A percentile compares a stretch with the other conserved stretches of the same genome.
Conservation (phyloP, 2,329 filamentous ascomycete species). For the Mycosphaerella sp. region DNA sequence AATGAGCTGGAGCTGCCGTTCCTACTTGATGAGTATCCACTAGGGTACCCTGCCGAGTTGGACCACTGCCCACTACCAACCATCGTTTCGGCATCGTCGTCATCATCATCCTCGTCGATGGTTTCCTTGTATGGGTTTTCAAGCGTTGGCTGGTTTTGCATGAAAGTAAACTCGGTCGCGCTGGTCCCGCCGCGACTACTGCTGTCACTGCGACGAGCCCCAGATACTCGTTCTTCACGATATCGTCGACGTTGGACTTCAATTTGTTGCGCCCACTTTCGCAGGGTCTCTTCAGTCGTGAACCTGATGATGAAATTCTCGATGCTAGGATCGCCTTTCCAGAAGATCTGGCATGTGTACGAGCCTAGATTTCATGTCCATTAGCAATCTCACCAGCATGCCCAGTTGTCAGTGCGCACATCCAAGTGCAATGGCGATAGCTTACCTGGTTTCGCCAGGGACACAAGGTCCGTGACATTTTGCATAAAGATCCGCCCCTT, state of each 20-base stretch:
- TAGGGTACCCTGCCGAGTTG: constrained; percentile 8
- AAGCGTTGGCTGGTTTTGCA: constrained; percentile 60
- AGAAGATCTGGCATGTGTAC: constrained; percentile 95
- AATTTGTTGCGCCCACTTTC: constrained; percentile 79
- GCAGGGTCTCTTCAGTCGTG: constrained; percentile 83
- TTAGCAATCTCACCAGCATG: constrained; percentile 26
- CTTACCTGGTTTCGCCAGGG: constrained; percentile 78
- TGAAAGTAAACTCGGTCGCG: constrained; percentile 72
- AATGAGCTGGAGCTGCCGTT: constrained; percentile 23
- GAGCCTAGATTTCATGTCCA: constrained; percentile 53
- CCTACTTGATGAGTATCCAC: constrained; percentile 18
- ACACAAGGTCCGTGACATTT: constrained; percentile 93
- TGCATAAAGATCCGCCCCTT: constrained; percentile 99
- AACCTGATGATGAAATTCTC: constrained; percentile 97
- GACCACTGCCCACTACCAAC: constrained; percentile 34
- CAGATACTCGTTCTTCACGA: constrained; percentile 42
- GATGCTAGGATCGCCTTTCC: constrained; percentile 92
- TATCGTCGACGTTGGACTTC: constrained; percentile 61
- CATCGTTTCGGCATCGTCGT: constrained; percentile 42
- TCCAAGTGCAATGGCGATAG: constrained; percentile 18
- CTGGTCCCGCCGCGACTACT: constrained; percentile 40
- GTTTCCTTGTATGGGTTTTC: constrained; percentile 74
- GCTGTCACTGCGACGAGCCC: constrained; percentile 40
- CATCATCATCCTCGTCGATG: constrained; percentile 51
- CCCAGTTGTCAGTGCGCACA: constrained; percentile 23